These are phyloP conservation scores for Trichoderma atrobrunneum DNA, from an alignment of 2,329 filamentous ascomycete species.

Conservation along the genomic window DNA sequence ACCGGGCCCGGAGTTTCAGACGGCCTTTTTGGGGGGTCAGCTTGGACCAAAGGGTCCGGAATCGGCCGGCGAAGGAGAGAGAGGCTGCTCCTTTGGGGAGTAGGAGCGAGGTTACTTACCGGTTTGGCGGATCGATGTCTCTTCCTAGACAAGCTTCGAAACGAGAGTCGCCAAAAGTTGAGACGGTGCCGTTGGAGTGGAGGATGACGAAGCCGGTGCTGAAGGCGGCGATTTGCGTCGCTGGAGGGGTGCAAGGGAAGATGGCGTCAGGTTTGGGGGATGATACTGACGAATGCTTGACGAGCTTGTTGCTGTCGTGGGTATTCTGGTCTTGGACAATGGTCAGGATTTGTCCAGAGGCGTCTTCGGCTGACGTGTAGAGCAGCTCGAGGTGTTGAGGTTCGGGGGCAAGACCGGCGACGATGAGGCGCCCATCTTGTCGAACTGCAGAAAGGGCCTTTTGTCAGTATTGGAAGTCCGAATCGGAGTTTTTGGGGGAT, in stretches of 20 bases:
- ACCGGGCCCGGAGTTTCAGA: slow-evolving; percentile 47
- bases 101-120: slow-evolving; percentile 28
- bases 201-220: slow-evolving; percentile 50
- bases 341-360: slow-evolving; percentile 22
- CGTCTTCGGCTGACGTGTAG: slow-evolving; percentile 19
- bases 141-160: slow-evolving; percentile 57
- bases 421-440: slow-evolving; percentile 22
- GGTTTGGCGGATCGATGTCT: slow-evolving; percentile 35
- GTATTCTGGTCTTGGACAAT: not conserved
- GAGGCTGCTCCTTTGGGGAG: not conserved
- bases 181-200: slow-evolving; percentile 43
- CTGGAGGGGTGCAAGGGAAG: slow-evolving; percentile 27
- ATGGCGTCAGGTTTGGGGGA: slow-evolving; percentile 13
- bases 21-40: slow-evolving; percentile 33
- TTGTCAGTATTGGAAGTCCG: not conserved
- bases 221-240: slow-evolving; percentile 46
- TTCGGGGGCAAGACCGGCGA: slow-evolving; percentile 24
- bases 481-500: not conserved
- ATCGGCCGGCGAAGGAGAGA: not conserved
- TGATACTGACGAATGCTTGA: slow-evolving; percentile 26
- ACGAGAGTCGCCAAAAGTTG: slow-evolving; percentile 57
- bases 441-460: slow-evolving; percentile 23
- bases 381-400: slow-evolving; percentile 1
- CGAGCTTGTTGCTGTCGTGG: slow-evolving; percentile 18
- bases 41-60: not conserved